phyloP scores from a whole-genome alignment of 306 rosid species.

The Rosa lucieae region DNA sequence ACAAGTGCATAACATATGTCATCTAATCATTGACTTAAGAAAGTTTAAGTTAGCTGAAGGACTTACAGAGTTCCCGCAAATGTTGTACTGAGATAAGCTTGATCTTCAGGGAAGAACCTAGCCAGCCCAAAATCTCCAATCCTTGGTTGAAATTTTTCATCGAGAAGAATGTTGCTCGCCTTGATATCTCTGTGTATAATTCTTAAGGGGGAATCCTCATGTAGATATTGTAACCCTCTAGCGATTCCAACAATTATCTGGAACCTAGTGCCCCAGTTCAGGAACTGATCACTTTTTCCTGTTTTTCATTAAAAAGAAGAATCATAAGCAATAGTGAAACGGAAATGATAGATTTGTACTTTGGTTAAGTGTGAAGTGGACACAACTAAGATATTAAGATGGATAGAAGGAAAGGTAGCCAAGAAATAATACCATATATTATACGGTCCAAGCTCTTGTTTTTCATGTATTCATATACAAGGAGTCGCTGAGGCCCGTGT shows the following conservation, averaged over 20 bases:
- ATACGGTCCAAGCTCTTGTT: conserved; percentile 77
- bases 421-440: conserved; percentile 47
- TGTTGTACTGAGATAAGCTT: conserved; percentile 82
- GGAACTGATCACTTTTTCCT: conserved; percentile 57
- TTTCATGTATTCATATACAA: conserved; percentile 86
- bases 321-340: conserved; percentile 3
- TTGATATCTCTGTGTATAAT: conserved; percentile 89
- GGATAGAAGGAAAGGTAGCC: neutral
- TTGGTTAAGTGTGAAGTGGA: neutral
- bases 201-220: conserved; percentile 85
- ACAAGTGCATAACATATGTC: neutral
- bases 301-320: conserved; percentile 19
- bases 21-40: neutral
- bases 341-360: neutral
- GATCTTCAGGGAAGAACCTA: conserved; percentile 92
- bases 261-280: conserved; percentile 69
- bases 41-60: neutral
- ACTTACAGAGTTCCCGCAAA: conserved; percentile 94
- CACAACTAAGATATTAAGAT: neutral
- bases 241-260: conserved; percentile 84
- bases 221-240: conserved; percentile 84
- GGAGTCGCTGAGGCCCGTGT: conserved; percentile 75
- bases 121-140: conserved; percentile 95
- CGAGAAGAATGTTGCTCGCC: conserved; percentile 96
- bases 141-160: conserved; percentile 74